Evolutionary conservation across 2,329 filamentous ascomycete genomes (phyloP).

Genomic region (Aspergillus versicolor): DNA sequence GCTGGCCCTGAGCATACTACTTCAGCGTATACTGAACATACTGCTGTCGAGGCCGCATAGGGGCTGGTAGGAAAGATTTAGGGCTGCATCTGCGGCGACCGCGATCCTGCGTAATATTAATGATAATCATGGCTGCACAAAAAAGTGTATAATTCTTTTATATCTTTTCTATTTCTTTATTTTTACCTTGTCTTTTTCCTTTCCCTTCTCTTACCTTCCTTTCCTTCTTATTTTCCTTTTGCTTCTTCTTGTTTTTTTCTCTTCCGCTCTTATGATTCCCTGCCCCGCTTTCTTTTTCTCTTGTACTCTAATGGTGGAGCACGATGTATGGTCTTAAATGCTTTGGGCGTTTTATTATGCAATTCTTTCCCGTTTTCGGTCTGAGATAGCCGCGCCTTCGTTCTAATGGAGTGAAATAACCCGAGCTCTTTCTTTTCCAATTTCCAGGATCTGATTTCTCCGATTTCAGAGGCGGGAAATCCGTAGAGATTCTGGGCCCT

Average conservation of each 20-base stretch:
- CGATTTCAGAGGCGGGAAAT: conserved; percentile 1
- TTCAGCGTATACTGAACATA: conserved; percentile 30
- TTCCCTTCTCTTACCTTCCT: background rate
- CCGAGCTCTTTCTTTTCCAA: background rate
- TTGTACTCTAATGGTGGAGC: conserved; percentile 7
- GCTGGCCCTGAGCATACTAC: conserved; percentile 33
- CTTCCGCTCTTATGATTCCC: background rate
- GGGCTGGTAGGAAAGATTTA: background rate
- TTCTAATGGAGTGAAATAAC: conserved; percentile 5
- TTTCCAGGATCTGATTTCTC: background rate
- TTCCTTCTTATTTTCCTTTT: background rate
- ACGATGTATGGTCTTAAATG: background rate
- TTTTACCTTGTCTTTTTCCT: background rate
- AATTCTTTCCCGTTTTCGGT: background rate
- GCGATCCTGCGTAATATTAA: conserved; percentile 19
- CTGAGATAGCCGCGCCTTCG: background rate
- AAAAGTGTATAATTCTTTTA: conserved; percentile 2
- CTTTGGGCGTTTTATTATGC: background rate
- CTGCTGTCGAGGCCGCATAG: conserved; percentile 33
- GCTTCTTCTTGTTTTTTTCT: background rate
- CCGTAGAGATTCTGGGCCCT: background rate
- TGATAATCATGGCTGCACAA: conserved; percentile 26
- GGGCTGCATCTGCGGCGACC: background rate
- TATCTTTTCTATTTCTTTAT: background rate
- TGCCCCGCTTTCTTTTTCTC: background rate